Conservation (phyloP, 179 eudicot species). For the Patellifolia procumbens region DNA sequence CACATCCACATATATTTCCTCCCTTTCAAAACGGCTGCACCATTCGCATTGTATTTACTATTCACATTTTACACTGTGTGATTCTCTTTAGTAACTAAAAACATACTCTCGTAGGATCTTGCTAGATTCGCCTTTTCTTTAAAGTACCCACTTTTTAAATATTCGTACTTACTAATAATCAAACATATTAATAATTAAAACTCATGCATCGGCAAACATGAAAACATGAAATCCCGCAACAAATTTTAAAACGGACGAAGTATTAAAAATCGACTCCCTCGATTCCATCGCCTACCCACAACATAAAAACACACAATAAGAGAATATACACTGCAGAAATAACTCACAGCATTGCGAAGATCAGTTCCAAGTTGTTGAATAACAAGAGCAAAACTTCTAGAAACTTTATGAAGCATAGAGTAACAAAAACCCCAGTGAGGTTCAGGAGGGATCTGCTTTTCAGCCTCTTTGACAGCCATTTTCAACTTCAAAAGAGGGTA, state of each 20-base stretch:
- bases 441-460: conserved; percentile 83
- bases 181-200: background rate
- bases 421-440: conserved; percentile 93
- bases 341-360: conserved; percentile 86
- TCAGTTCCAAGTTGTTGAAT: conserved; percentile 86
- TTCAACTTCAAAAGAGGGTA: conserved; percentile 86
- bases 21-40: too few species aligned
- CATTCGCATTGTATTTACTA: too few species aligned
- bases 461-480: conserved; percentile 65
- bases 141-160: too few species aligned
- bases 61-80: too few species aligned
- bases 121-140: too few species aligned
- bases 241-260: too few species aligned
- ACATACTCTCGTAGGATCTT: too few species aligned
- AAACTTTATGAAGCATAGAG: conserved; percentile 88
- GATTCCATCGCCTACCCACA: background rate
- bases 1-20: too few species aligned
- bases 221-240: too few species aligned
- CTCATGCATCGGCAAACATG: too few species aligned
- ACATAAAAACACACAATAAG: background rate
- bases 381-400: conserved; percentile 84
- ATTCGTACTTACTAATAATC: too few species aligned
- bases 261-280: background rate
- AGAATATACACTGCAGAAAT: background rate
- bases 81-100: too few species aligned